phyloP scores from a whole-genome alignment of 106 monocot species.

The Hemerocallis citrina region DNA sequence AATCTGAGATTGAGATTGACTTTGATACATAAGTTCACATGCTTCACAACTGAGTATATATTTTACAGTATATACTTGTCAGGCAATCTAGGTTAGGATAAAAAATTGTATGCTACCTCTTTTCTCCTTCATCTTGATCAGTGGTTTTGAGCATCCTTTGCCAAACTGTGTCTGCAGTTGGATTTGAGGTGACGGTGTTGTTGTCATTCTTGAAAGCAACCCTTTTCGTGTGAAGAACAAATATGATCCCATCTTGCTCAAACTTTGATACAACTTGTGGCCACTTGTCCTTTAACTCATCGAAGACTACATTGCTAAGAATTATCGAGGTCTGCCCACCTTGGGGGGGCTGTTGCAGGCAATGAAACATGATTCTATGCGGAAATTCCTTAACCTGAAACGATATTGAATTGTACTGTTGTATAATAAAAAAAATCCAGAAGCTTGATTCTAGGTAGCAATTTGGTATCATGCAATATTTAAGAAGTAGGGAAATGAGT shows the following conservation, averaged over 20 bases:
- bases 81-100: too few species aligned
- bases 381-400: not conserved
- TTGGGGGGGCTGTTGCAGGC: not conserved
- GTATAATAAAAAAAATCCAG: too few species aligned
- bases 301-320: slow-evolving; percentile 1
- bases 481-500: too few species aligned
- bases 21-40: too few species aligned
- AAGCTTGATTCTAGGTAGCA: too few species aligned
- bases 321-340: slow-evolving; percentile 9
- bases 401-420: too few species aligned
- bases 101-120: not conserved
- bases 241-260: not conserved
- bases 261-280: not conserved
- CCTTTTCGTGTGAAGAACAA: not conserved
- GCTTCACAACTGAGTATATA: too few species aligned
- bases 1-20: too few species aligned
- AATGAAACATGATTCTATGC: slow-evolving; percentile 3
- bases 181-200: not conserved
- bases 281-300: slow-evolving; percentile 4
- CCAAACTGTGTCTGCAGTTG: not conserved
- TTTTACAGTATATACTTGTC: too few species aligned
- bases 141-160: slow-evolving; percentile 8
- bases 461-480: too few species aligned
- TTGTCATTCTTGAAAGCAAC: too few species aligned
- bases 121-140: slow-evolving; percentile 2